A percentile compares a stretch with the other conserved stretches of the same genome.
phyloP scores from a whole-genome alignment of 306 rosid genomes.

The Cucumis cinereus region DNA sequence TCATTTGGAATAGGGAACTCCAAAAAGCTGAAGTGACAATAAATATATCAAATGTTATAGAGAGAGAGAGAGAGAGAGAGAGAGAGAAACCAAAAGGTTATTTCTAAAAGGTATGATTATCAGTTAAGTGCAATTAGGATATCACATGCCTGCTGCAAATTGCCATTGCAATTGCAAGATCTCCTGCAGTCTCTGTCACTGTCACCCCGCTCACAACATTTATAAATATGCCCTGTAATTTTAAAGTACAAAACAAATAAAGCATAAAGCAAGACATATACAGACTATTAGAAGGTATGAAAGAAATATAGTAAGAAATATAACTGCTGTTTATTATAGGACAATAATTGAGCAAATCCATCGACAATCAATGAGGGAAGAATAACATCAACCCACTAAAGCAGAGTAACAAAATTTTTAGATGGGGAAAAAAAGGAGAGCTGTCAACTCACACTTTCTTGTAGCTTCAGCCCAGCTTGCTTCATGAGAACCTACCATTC shows the following conservation, averaged over 20 bases:
- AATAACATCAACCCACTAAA: slow-evolving; percentile 6
- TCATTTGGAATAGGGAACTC: slow-evolving; percentile 72
- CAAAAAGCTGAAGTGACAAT: slow-evolving; percentile 50
- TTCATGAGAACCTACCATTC: slow-evolving; percentile 62
- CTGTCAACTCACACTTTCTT: slow-evolving; percentile 52
- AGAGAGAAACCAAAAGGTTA: not conserved
- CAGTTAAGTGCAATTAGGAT: not conserved
- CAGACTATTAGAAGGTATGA: not conserved
- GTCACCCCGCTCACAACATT: slow-evolving; percentile 71
- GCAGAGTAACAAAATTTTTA: not conserved
- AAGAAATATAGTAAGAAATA: not conserved
- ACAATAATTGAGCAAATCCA: not conserved
- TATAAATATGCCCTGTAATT: slow-evolving; percentile 46
- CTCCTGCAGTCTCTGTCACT: slow-evolving; percentile 80
- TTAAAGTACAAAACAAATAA: slow-evolving; percentile 4
- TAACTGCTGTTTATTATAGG: not conserved
- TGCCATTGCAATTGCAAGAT: slow-evolving; percentile 91
- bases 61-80: not conserved
- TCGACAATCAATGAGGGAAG: not conserved
- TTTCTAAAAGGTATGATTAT: not conserved
- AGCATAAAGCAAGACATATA: not conserved
- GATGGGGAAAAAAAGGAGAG: not conserved
- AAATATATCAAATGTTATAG: not conserved
- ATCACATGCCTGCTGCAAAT: slow-evolving; percentile 84
- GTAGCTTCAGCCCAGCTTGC: slow-evolving; percentile 78